A percentile compares a stretch with the other conserved stretches of the same genome.
phyloP scores from a whole-genome alignment of 352 stramenopile genomes.

The Paralagenidium karlingii region DNA sequence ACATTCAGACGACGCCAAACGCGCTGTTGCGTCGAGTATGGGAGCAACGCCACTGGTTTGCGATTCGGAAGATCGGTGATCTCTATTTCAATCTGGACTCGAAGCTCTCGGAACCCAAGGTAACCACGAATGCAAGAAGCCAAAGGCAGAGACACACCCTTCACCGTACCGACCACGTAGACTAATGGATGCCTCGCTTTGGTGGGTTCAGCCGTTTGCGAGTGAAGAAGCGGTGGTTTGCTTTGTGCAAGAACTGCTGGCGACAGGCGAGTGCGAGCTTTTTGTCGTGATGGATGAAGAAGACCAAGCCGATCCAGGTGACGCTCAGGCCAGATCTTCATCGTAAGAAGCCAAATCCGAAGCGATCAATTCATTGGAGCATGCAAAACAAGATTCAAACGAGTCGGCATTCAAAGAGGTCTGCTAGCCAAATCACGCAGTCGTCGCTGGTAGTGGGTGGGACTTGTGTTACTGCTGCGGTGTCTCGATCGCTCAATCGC shows the following conservation, averaged over 20 bases:
- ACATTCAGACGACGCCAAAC: conserved; percentile 33
- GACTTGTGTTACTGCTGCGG: too few species aligned
- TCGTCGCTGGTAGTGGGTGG: too few species aligned
- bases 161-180: not conserved
- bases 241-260: conserved; percentile 55
- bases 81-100: conserved; percentile 73
- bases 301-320: too few species aligned
- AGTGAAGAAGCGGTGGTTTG: conserved; percentile 26
- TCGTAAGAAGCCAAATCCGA: too few species aligned
- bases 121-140: too few species aligned
- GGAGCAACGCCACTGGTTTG: conserved; percentile 70
- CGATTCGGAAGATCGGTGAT: conserved; percentile 44
- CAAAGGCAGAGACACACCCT: not conserved
- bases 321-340: too few species aligned
- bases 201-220: conserved; percentile 20
- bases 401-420: too few species aligned
- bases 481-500: too few species aligned
- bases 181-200: not conserved
- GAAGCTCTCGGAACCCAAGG: conserved; percentile 36
- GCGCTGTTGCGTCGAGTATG: conserved; percentile 30
- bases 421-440: too few species aligned
- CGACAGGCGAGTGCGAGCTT: conserved; percentile 60
- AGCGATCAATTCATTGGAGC: too few species aligned
- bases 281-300: too few species aligned
- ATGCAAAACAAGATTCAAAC: too few species aligned